Evolutionary conservation across 306 rosid species (phyloP).

Genomic region (Begonia masoniana): DNA sequence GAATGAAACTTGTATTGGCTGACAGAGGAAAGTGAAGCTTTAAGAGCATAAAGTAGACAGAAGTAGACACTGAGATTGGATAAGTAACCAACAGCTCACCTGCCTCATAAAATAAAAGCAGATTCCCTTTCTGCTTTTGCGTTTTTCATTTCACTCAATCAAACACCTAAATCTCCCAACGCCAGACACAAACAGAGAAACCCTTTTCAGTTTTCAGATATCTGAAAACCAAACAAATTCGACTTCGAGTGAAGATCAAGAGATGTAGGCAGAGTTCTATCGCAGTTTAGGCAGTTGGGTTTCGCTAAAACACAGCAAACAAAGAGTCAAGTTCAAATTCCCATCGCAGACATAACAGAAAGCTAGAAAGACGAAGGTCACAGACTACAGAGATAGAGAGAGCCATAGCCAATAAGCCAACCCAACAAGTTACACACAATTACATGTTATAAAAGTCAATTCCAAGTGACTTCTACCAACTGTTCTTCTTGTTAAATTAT

Average conservation of each 20-base stretch:
- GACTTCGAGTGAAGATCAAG: constrained; percentile 12
- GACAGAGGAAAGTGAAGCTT: constrained; percentile 85
- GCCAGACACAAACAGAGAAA: constrained; percentile 17
- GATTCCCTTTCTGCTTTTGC: constrained; percentile 80
- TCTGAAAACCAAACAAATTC: constrained; percentile 31
- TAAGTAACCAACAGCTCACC: constrained; percentile 73
- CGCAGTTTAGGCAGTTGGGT: constrained; percentile 27
- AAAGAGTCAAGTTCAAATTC: constrained; percentile 39
- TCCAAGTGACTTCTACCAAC: constrained; percentile 70
- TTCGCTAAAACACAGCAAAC: constrained; percentile 22
- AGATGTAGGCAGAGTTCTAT: constrained; percentile 25
- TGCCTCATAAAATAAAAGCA: constrained; percentile 51
- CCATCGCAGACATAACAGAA: constrained; percentile 24
- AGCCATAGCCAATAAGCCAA: constrained; percentile 35
- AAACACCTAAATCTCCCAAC: not conserved
- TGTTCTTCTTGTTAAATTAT: constrained; percentile 52
- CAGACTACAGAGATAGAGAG: constrained; percentile 12
- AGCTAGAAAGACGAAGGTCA: constrained; percentile 16
- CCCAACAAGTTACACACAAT: constrained; percentile 43
- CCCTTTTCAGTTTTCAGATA: constrained; percentile 31
- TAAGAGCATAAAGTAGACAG: constrained; percentile 86
- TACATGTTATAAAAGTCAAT: constrained; percentile 38
- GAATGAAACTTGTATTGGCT: constrained; percentile 18
- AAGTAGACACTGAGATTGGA: constrained; percentile 54
- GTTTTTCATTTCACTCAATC: constrained; percentile 15